Evolutionary conservation across 768 basidiomycete genomes (phyloP).

Genomic region (Lyophyllum semitale): DNA sequence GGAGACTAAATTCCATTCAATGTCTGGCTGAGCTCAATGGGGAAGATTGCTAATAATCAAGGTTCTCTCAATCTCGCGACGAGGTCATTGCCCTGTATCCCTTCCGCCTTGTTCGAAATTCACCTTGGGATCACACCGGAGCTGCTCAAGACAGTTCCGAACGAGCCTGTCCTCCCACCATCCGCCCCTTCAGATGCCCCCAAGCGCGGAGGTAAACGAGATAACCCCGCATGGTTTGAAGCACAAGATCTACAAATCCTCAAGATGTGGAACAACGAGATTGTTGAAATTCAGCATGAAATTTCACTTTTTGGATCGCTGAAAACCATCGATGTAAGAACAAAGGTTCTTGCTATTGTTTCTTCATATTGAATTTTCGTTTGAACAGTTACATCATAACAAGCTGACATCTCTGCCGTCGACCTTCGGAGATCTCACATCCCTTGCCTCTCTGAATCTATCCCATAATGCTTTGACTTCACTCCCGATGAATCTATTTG

Average conservation of each 20-base stretch:
- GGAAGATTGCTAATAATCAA: conserved; percentile 41
- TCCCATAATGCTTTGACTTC: conserved; percentile 69
- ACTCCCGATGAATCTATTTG: conserved; percentile 65
- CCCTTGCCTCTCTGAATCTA: conserved; percentile 68
- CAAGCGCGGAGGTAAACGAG: conserved; percentile 42
- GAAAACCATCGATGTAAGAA: conserved; percentile 75
- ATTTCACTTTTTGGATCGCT: conserved; percentile 83
- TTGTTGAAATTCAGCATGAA: conserved; percentile 77
- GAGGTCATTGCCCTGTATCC: conserved; percentile 71
- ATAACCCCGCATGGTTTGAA: conserved; percentile 75
- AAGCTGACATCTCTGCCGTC: conserved; percentile 61
- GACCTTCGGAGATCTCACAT: conserved; percentile 67
- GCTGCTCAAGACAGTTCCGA: conserved; percentile 61
- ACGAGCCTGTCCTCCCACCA: conserved; percentile 55
- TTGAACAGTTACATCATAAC: conserved; percentile 72
- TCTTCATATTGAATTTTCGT: neutral
- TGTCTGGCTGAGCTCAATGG: conserved; percentile 46
- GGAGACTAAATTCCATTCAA: conserved; percentile 23
- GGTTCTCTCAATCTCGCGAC: conserved; percentile 77
- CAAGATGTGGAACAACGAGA: conserved; percentile 82
- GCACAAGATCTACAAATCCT: conserved; percentile 75
- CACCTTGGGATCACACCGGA: conserved; percentile 78
- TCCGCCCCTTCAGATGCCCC: conserved; percentile 33
- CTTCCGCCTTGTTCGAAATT: conserved; percentile 77
- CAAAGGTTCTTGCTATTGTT: neutral